A percentile compares a stretch with the other conserved stretches of the same genome.
Conservation (phyloP, 371 early-diverging fungal genomes). For the Apophysomyces trapeziformis region DNA sequence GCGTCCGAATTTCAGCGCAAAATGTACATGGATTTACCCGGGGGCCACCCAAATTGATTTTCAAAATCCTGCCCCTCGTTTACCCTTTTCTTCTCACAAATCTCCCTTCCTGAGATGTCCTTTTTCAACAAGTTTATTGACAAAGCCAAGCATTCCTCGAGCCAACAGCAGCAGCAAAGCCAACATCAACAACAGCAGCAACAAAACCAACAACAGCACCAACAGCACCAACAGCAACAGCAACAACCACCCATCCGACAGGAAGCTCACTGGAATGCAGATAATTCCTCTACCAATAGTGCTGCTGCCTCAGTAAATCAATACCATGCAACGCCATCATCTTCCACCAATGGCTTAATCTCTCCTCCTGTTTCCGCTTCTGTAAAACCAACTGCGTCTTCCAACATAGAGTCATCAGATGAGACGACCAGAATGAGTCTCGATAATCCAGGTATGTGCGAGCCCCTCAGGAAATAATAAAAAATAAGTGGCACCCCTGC, state of each 20-base stretch:
- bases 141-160: slow-evolving; percentile 24
- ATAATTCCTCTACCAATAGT: slow-evolving; percentile 11
- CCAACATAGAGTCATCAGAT: slow-evolving; percentile 17
- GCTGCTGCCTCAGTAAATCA: neutral
- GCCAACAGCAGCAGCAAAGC: slow-evolving; percentile 13
- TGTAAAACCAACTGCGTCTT: slow-evolving; percentile 13
- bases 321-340: slow-evolving; percentile 10
- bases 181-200: slow-evolving; percentile 10
- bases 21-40: no score
- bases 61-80: slow-evolving; percentile 7
- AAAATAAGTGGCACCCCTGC: slow-evolving; percentile 6
- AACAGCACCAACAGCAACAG: slow-evolving; percentile 14
- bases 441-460: slow-evolving; percentile 19
- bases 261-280: slow-evolving; percentile 1
- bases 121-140: slow-evolving; percentile 34
- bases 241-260: slow-evolving; percentile 11
- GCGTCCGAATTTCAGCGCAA: no score
- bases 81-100: slow-evolving; percentile 3
- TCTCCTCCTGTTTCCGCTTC: slow-evolving; percentile 7
- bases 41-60: no score
- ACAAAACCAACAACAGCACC: slow-evolving; percentile 11
- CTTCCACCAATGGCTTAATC: slow-evolving; percentile 11
- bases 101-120: slow-evolving; percentile 18
- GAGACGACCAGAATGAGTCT: slow-evolving; percentile 31
- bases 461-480: slow-evolving; percentile 11